Base-by-base conservation (phyloP, 495 filamentous ascomycete species). In the Thozetella sp. region DNA sequence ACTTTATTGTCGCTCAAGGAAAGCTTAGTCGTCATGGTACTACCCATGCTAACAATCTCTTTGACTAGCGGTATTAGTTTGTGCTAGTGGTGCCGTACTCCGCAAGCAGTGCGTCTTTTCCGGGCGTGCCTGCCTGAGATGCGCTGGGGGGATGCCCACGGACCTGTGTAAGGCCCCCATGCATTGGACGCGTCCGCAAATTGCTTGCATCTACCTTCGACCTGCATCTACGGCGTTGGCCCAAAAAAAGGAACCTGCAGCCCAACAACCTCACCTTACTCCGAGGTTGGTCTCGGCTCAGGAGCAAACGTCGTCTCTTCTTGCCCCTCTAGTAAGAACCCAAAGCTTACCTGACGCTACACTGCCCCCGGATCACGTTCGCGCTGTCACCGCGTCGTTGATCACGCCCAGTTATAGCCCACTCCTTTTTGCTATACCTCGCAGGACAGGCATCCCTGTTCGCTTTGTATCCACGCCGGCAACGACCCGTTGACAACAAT, bases 401-500 rank as follows among this genome's bases (percentile, higher is more conserved):
- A 19, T 48, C n/a, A n/a, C n/a, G n/a, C n/a, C n/a, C n/a, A n/a
- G n/a, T n/a, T 48, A 48, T 48, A 48, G 43, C 43, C 43, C n/a
- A 20, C 43, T 15, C 30, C 43, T 48, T 10, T 48, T n/a, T 48
- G 43, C 12, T 48, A 48, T 48, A 48, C 43, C 43, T 53, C 22
- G 19, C n/a, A 43, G 27, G 51, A 56, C 57, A 55, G 54, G 22
- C 54, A 63, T 58, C 60, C 60, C 60, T 63, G 60, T 55, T 56
- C 52, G 30, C 25, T 51, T 51, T 34, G 56, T 56, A 51, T 56
- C 56, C 61, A 56, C 52, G 30, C 45, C 53, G 59, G 56, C 53
- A 63, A 63, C 56, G 56, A 25, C 55, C 51, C 57, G 55, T 57
- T n/a, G 53, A 55, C 50, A 51, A 20, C 20, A 50, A 50, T 13